Evolutionary conservation across 2,329 filamentous ascomycete species (phyloP), one percentile per base, ranked within the genome.

Genomic region (Fusarium compactum): DNA sequence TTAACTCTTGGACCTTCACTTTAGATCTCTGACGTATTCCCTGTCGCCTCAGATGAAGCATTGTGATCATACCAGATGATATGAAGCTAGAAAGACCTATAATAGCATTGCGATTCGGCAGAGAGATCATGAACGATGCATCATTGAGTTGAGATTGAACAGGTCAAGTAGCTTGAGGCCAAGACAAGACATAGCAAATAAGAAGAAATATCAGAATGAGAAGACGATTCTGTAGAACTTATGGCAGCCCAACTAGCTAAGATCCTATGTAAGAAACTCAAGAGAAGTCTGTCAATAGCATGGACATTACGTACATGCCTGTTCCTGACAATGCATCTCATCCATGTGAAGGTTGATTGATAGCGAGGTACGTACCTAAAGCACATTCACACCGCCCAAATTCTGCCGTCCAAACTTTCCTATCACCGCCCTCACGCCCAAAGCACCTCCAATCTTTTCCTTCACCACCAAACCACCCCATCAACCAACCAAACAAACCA

Each of bases 381-480:
- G 18, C 14, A 47, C 44, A 32, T 22, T 3, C 50, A 56, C 73
- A 76, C 73, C 73, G 73, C 73, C 68, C 8, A 69, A 71, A 73
- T 75, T 73, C 65, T 76, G 73, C 73, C 73, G 70, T 71, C 63
- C 60, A 65, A 72, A 75, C 68, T 63, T 68, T 66, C 61, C 48
- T 51, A 62, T 64, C 62, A 74, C 71, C 68, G 72, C 71, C 69
- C 60, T 66, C 64, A 71, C 71, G 64, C 65, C 67, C 69, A 73
- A 29, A 75, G 62, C 62, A 66, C 44, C 25, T 60, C 57, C 60
- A 68, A 65, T 60, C 54, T 72, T 73, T 76, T 72, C 60, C 32
- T 58, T 34, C 59, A 59, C 56, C 50, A 62, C 41, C 45, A 25
- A 57, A 47, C 38, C 27, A 24, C 34, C 25, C 52, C 51, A 38